Percentiles rank a stretch among this genome's conserved stretches.
Conservation (phyloP, 2,329 filamentous ascomycete genomes). For the Lecanicillium sp. region DNA sequence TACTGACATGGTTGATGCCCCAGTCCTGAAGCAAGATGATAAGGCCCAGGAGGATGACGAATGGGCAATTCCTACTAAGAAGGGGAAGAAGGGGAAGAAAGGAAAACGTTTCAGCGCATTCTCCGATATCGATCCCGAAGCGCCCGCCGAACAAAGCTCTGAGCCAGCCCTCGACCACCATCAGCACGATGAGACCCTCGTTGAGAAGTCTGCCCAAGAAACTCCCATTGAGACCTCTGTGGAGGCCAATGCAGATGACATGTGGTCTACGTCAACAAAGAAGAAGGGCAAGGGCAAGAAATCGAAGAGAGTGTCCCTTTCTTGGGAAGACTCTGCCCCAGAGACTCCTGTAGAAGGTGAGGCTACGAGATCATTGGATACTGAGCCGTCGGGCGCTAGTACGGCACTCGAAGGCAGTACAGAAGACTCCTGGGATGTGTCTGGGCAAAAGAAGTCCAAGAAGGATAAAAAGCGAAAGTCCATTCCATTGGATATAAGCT, state of each 20-base stretch:
- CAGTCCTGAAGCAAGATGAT: constrained; percentile 1
- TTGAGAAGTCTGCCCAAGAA: background rate
- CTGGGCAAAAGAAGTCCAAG: constrained; percentile 17
- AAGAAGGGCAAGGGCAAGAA: constrained; percentile 30
- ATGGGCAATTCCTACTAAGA: constrained; percentile 29
- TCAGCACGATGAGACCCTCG: background rate
- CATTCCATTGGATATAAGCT: constrained; percentile 8
- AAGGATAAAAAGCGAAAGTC: constrained; percentile 28
- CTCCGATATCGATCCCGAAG: too few species aligned
- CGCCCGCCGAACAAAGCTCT: too few species aligned
- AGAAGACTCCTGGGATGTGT: background rate
- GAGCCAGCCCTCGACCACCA: background rate
- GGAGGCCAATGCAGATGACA: constrained; percentile 16
- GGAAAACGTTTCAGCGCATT: constrained; percentile 14
- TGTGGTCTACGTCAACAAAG: constrained; percentile 8
- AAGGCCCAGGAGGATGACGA: constrained; percentile 14
- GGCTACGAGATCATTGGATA: background rate
- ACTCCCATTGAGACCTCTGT: constrained; percentile 11
- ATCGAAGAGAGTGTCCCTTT: constrained; percentile 12
- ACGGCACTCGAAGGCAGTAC: too few species aligned
- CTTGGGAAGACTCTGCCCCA: background rate
- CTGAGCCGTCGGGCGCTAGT: background rate
- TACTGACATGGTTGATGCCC: background rate
- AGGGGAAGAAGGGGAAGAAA: constrained; percentile 35
- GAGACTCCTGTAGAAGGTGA: background rate